Conservation (phyloP, 2,329 filamentous ascomycete genomes). For the Trichoderma citrinoviride region DNA sequence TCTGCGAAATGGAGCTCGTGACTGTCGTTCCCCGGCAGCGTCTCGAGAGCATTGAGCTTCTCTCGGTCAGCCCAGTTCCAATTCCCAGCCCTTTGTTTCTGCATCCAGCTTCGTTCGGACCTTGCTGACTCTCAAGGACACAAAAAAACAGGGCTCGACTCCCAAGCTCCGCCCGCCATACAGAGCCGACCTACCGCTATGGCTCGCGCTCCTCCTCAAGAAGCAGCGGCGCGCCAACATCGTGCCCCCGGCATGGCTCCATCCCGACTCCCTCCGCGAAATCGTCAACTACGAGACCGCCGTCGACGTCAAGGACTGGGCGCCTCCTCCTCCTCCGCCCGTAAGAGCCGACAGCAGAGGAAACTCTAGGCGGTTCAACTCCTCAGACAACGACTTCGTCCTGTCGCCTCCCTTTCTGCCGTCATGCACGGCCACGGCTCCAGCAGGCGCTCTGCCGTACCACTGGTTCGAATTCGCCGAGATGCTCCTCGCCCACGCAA, state of each 20-base stretch:
- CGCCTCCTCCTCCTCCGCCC: constrained; percentile 69
- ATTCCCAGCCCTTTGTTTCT: too few relatives aligned
- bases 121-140: neutral
- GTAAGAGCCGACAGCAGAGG: constrained; percentile 48
- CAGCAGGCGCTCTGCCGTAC: constrained; percentile 74
- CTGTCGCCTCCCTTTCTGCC: constrained; percentile 75
- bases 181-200: constrained; percentile 76
- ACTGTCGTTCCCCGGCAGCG: constrained; percentile 89
- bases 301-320: constrained; percentile 68
- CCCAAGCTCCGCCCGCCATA: constrained; percentile 76
- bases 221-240: constrained; percentile 93
- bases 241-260: constrained; percentile 84
- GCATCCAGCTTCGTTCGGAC: neutral
- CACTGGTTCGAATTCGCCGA: constrained; percentile 94
- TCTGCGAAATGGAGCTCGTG: constrained; percentile 96
- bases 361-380: constrained; percentile 38
- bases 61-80: constrained; percentile 63
- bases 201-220: constrained; percentile 93
- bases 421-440: constrained; percentile 67
- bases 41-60: constrained; percentile 78
- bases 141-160: constrained; percentile 66
- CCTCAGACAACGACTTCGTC: constrained; percentile 32
- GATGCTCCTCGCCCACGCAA: constrained; percentile 78
- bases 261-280: constrained; percentile 67
- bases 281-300: constrained; percentile 82